Evolutionary conservation across 2,329 filamentous ascomycete species (phyloP).

Genomic region (Amylocarpus encephaloides): DNA sequence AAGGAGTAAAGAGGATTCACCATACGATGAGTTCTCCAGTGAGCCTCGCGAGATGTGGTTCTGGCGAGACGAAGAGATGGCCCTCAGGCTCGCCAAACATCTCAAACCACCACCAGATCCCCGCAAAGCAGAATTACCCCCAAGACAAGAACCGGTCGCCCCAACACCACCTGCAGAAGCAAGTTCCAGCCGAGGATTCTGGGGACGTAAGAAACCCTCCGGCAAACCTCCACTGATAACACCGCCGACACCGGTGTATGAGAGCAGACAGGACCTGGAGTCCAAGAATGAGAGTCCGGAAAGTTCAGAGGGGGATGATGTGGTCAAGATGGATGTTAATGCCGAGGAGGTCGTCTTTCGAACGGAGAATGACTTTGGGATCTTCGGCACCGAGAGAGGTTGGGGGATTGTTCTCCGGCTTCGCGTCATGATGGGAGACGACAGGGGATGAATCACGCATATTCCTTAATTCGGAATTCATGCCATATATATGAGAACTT

Average conservation of each 20-base stretch:
- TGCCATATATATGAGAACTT: no score
- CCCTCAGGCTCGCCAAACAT: slow-evolving; percentile 18
- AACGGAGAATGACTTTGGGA: slow-evolving; percentile 65
- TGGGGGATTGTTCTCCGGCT: slow-evolving; percentile 26
- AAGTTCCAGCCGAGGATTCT: slow-evolving; percentile 11
- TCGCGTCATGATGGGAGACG: slow-evolving; percentile 7
- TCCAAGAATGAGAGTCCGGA: background rate
- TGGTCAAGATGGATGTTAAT: slow-evolving; percentile 22
- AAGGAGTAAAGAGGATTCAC: slow-evolving; percentile 14
- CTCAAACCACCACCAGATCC: slow-evolving; percentile 17
- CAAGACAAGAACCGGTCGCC: slow-evolving; percentile 6
- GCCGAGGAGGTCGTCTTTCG: slow-evolving; percentile 48
- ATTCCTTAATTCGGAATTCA: background rate
- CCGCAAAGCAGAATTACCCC: slow-evolving; percentile 10
- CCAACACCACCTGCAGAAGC: background rate
- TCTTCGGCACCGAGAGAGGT: slow-evolving; percentile 35
- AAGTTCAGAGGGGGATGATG: slow-evolving; percentile 9
- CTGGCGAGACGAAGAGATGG: slow-evolving; percentile 26
- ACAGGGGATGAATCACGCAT: background rate
- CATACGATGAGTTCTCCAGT: slow-evolving; percentile 4
- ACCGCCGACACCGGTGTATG: background rate
- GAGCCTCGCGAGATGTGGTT: slow-evolving; percentile 13
- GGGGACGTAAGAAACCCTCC: slow-evolving; percentile 17
- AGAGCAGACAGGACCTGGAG: slow-evolving; percentile 1
- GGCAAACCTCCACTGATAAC: background rate